Evolutionary conservation across 2,329 filamentous ascomycete genomes (phyloP).

Genomic region (Calonectria honghensis): DNA sequence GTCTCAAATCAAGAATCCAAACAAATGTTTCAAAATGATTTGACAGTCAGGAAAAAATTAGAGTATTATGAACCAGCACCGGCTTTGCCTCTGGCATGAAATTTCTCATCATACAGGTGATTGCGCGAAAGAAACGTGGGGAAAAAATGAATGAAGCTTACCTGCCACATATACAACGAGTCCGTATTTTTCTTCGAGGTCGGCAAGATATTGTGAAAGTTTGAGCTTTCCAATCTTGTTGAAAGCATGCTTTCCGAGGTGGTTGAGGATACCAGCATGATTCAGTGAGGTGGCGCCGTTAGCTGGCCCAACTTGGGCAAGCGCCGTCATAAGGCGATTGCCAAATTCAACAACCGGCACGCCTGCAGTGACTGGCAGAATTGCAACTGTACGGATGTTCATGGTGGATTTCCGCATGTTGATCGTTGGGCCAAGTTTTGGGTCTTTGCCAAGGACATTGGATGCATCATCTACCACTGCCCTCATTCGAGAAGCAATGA

Average conservation of each 20-base stretch:
- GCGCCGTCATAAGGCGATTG: conserved; percentile 89
- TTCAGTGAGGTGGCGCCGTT: conserved; percentile 95
- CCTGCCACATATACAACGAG: conserved; percentile 94
- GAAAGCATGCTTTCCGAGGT: conserved; percentile 96
- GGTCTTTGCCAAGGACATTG: conserved; percentile 79
- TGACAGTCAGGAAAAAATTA: conserved; percentile 80
- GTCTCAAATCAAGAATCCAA: conserved; percentile 29
- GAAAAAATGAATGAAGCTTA: conserved; percentile 62
- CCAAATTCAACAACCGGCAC: conserved; percentile 97
- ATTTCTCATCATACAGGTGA: conserved; percentile 71
- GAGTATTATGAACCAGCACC: conserved; percentile 76
- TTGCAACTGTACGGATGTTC: conserved; percentile 93
- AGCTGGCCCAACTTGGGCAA: conserved; percentile 90
- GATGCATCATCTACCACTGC: conserved; percentile 88
- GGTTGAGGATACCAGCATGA: conserved; percentile 94
- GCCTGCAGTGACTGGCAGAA: conserved; percentile 91
- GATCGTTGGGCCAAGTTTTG: conserved; percentile 71
- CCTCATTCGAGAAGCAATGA: conserved; percentile 96
- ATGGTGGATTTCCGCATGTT: conserved; percentile 86
- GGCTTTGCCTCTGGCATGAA: conserved; percentile 70
- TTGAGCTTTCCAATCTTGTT: conserved; percentile 98
- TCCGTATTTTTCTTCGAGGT: conserved; percentile 97
- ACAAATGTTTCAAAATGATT: conserved; percentile 24
- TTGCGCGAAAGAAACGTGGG: neutral
- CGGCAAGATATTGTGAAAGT: conserved; percentile 94